These are phyloP conservation scores for Fusarium cyanostomum DNA, from an alignment of 2,329 filamentous ascomycete species.

Conservation along the genomic window DNA sequence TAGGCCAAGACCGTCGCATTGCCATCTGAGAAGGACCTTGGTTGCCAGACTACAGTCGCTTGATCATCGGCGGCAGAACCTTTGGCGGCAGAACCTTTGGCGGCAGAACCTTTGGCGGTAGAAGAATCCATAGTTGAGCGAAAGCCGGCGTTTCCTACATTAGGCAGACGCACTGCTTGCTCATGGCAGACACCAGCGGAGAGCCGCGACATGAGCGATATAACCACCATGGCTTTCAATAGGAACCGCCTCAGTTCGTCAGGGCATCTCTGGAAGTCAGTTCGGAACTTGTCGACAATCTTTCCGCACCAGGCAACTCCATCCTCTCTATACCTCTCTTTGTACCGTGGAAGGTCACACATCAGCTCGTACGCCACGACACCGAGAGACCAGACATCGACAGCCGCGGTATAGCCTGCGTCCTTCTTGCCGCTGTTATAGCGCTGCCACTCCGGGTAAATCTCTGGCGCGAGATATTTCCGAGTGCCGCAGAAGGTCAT, in stretches of 20 bases:
- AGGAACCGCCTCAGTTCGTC: neutral
- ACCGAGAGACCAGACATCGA: constrained; percentile 92
- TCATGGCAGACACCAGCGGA: constrained; percentile 2
- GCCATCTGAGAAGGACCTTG: too few relatives aligned
- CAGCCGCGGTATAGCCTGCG: constrained; percentile 86
- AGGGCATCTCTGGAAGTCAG: neutral
- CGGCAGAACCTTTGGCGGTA: neutral
- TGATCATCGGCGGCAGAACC: neutral
- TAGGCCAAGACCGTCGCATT: neutral
- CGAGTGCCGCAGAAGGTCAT: constrained; percentile 89
- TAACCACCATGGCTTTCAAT: neutral
- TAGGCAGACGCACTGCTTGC: neutral
- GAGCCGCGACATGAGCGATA: neutral
- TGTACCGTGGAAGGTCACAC: constrained; percentile 14
- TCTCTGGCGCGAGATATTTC: constrained; percentile 90
- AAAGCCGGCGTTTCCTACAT: neutral
- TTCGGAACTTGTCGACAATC: neutral
- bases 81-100: too few relatives aligned
- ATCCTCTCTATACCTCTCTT: neutral
- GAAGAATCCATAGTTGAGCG: neutral
- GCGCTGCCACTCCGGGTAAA: constrained; percentile 48
- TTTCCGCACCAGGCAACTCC: neutral
- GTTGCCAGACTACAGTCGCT: neutral
- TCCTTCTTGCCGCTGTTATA: neutral
- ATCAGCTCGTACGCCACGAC: constrained; percentile 64